Conservation (phyloP, 2,329 filamentous ascomycete species). For the Stylonectria norvegica region DNA sequence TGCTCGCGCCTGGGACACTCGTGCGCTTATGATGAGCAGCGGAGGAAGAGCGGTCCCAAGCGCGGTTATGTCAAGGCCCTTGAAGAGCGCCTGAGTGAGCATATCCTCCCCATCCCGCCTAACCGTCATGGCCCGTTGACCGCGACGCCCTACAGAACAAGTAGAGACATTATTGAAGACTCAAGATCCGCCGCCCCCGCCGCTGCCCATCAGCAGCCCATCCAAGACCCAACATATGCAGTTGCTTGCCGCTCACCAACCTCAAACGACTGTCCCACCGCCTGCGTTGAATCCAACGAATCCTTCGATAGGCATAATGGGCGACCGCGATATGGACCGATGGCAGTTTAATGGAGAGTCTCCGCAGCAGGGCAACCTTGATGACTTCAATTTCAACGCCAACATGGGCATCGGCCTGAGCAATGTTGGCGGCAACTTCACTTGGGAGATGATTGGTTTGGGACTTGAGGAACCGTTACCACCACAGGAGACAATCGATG, state of each 20-base stretch:
- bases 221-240: constrained; percentile 32
- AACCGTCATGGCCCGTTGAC: constrained; percentile 11
- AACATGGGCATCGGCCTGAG: constrained; percentile 50
- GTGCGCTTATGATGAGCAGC: constrained; percentile 87
- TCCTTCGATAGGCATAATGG: constrained; percentile 45
- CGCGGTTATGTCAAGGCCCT: constrained; percentile 91
- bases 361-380: constrained; percentile 45
- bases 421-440: constrained; percentile 56
- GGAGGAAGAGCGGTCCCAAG: constrained; percentile 92
- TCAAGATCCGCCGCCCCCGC: constrained; percentile 53
- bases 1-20: constrained; percentile 82
- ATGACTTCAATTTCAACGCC: constrained; percentile 57
- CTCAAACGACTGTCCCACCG: constrained; percentile 31
- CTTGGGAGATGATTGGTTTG: constrained; percentile 72
- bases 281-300: constrained; percentile 37
- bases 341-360: constrained; percentile 57
- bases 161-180: constrained; percentile 88
- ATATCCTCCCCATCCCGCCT: constrained; percentile 3
- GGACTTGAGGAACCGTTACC: constrained; percentile 59
- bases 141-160: constrained; percentile 60
- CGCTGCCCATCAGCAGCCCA: constrained; percentile 24
- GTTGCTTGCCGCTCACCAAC: constrained; percentile 22
- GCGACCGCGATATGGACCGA: constrained; percentile 48
- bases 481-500: constrained; percentile 66
- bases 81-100: constrained; percentile 84